Conservation (phyloP, 2,329 filamentous ascomycete genomes). For the Phyllosticta ampelicida region DNA sequence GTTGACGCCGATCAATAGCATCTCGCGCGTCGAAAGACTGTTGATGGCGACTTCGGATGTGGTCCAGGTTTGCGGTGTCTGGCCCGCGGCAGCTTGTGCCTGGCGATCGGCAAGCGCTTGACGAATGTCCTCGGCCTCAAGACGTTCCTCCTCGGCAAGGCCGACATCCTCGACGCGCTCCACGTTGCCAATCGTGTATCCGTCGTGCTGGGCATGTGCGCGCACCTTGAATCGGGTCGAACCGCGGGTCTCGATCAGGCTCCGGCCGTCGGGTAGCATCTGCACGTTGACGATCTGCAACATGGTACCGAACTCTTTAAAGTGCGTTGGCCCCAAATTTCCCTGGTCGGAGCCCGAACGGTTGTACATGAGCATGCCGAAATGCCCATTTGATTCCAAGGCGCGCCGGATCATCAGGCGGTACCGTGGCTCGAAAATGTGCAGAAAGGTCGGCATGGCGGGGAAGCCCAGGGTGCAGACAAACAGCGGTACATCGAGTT, state of each 20-base stretch:
- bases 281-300: conserved; percentile 66
- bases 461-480: conserved; percentile 76
- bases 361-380: conserved; percentile 76
- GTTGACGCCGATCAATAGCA: conserved; percentile 53
- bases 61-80: conserved; percentile 2
- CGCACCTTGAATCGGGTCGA: conserved; percentile 65
- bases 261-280: conserved; percentile 67
- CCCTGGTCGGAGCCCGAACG: conserved; percentile 42
- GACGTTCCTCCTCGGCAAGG: conserved; percentile 64
- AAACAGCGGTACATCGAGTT: conserved; percentile 57
- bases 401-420: conserved; percentile 77
- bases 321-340: conserved; percentile 41
- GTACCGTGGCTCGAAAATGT: conserved; percentile 89
- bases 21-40: conserved; percentile 55
- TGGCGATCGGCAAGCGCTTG: conserved; percentile 18
- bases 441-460: conserved; percentile 69
- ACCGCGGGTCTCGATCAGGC: conserved; percentile 67
- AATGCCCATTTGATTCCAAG: conserved; percentile 61
- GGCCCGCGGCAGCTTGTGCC: conserved; percentile 8
- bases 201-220: conserved; percentile 55
- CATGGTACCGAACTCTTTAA: conserved; percentile 67
- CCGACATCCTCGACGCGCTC: conserved; percentile 75
- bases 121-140: conserved; percentile 59
- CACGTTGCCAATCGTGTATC: conserved; percentile 65
- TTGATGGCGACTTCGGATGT: conserved; percentile 30